Evolutionary conservation across 2,329 filamentous ascomycete genomes (phyloP).

Genomic region (Graphiopsis chlorocephala): DNA sequence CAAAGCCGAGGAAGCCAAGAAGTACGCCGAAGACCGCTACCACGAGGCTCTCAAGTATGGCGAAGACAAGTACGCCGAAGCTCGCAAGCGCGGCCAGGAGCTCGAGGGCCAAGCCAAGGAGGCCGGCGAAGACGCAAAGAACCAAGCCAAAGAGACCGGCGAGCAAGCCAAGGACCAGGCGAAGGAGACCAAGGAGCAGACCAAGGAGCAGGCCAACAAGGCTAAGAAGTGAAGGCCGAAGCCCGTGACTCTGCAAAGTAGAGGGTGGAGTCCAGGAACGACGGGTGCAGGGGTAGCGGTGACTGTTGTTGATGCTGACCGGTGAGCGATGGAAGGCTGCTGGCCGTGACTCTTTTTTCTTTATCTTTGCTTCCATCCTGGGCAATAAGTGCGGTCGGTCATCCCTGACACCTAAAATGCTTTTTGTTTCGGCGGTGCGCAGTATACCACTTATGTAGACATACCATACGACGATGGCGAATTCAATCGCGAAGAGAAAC

Average conservation of each 20-base stretch:
- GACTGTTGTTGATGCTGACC: slow-evolving; percentile 6
- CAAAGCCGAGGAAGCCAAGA: slow-evolving; percentile 29
- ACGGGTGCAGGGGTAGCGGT: not conserved
- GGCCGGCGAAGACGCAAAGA: slow-evolving; percentile 20
- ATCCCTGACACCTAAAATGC: not conserved
- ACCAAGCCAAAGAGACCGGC: slow-evolving; percentile 16
- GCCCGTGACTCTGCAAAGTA: not conserved
- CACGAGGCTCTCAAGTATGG: slow-evolving; percentile 29
- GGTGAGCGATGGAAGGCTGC: not conserved
- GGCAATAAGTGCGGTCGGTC: not conserved
- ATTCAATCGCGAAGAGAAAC: not conserved
- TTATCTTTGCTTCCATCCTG: not conserved
- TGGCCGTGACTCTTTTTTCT: not conserved
- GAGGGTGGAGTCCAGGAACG: not conserved
- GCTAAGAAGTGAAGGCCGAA: slow-evolving; percentile 13
- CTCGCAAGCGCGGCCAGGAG: slow-evolving; percentile 27
- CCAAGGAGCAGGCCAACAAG: slow-evolving; percentile 13
- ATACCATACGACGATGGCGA: slow-evolving; percentile 10
- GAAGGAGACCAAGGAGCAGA: slow-evolving; percentile 13
- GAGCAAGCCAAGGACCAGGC: slow-evolving; percentile 16
- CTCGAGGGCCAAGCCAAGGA: slow-evolving; percentile 20
- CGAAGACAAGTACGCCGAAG: slow-evolving; percentile 28
- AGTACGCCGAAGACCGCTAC: slow-evolving; percentile 27
- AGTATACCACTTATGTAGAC: slow-evolving; percentile 17
- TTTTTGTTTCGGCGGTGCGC: not conserved